Conservation (phyloP, 192 early-diverging fungal species). For the Podila minutissima region DNA sequence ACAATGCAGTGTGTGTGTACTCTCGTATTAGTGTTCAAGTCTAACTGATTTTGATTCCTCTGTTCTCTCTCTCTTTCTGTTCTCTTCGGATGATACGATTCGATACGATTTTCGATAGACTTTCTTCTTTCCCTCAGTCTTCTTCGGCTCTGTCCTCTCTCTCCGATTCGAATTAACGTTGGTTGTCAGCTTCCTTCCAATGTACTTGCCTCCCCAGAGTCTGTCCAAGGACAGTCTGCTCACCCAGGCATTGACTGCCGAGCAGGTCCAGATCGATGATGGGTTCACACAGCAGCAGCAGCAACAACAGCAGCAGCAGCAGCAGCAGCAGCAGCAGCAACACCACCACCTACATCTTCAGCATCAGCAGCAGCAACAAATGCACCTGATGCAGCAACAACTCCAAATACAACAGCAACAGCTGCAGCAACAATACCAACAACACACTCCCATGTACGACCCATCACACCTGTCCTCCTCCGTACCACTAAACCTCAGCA, state of each 20-base stretch:
- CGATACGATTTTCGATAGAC: no score
- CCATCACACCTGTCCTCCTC: background rate
- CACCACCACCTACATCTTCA: constrained; percentile 13
- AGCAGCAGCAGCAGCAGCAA: constrained; percentile 14
- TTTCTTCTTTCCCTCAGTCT: no score
- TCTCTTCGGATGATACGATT: no score
- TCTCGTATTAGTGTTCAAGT: background rate
- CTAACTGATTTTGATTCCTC: background rate
- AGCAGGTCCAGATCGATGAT: constrained; percentile 14
- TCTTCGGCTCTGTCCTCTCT: no score
- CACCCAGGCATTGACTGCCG: constrained; percentile 31
- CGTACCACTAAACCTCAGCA: background rate
- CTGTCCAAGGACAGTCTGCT: constrained; percentile 28
- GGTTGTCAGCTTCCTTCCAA: background rate
- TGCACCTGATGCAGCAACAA: constrained; percentile 3
- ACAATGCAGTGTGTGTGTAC: background rate
- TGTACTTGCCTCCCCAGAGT: constrained; percentile 32
- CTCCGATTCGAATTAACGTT: background rate
- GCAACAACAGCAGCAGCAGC: constrained; percentile 16
- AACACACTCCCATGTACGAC: background rate
- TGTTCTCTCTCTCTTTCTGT: background rate
- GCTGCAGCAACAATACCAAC: background rate
- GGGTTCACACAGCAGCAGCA: constrained; percentile 12
- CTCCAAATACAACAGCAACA: constrained; percentile 9
- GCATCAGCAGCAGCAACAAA: constrained; percentile 5